phyloP scores from a whole-genome alignment of 208 protist species.

The Crithidia mellificae region DNA sequence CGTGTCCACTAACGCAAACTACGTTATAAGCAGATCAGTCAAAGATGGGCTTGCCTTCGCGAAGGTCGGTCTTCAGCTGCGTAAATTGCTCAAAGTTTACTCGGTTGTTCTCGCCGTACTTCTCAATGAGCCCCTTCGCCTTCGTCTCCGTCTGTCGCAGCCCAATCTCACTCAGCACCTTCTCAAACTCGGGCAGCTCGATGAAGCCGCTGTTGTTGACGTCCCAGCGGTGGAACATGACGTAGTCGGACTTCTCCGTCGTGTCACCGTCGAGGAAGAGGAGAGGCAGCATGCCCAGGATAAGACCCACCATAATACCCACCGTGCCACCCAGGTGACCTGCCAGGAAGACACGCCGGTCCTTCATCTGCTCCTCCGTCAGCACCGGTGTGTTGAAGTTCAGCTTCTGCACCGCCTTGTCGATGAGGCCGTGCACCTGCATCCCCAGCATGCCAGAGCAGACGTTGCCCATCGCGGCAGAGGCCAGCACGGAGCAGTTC shows the following conservation, averaged over 20 bases:
- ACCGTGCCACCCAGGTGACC: constrained; percentile 89
- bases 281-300: constrained; percentile 87
- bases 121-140: constrained; percentile 57
- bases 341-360: constrained; percentile 80
- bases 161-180: constrained; percentile 62
- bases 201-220: constrained; percentile 74
- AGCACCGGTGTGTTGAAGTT: constrained; percentile 74
- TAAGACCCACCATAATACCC: constrained; percentile 85
- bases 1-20: too few species aligned
- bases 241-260: constrained; percentile 76
- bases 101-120: constrained; percentile 63
- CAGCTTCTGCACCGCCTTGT: constrained; percentile 82
- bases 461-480: constrained; percentile 91
- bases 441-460: constrained; percentile 88
- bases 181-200: constrained; percentile 65
- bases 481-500: constrained; percentile 90
- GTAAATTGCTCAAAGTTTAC: constrained; percentile 80
- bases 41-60: constrained; percentile 70
- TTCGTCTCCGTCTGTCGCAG: constrained; percentile 40
- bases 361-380: constrained; percentile 84
- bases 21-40: too few species aligned
- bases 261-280: constrained; percentile 73
- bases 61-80: constrained; percentile 67
- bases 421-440: constrained; percentile 90
- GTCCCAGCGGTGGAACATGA: constrained; percentile 80